Evolutionary conservation across 1,139 yeast species (phyloP), one percentile per base, ranked within the genome.

Genomic region (Kluyveromyces marxianus): DNA sequence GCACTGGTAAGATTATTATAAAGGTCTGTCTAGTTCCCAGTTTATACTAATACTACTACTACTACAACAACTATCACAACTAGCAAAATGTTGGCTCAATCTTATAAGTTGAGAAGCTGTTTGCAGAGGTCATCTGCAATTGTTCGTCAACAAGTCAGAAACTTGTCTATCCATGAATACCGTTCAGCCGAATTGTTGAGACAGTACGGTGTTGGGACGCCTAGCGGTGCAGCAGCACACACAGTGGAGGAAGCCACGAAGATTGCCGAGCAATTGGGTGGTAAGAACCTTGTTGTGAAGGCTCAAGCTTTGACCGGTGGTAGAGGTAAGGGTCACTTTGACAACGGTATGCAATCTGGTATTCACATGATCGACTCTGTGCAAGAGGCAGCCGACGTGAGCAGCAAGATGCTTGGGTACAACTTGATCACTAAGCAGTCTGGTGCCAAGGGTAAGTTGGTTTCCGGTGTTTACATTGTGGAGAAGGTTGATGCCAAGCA

Each of bases 251-350:
- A 85, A 54, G 97, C 98, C 43, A 87, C 68, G 65, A 76, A 81
- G 49, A 81, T 83, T 48, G 97, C 97, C 56, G 73, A 77, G 67
- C 74, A 58, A 62, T 70, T 62, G 69, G 78, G 81, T 57, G 75
- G 86, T 55, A 80, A 81, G 60, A 95, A 88, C 59, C 75, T 92
- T 72, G 97, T 92, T 55, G 79, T 92, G 69, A 92, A 92, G 76
- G 98, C 98, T 50, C 99, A 92, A 74, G 97, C 96, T 45, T 78
- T 94, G 63, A 90, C 98, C 51, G 99, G 99, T 72, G 99, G 99
- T 66, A 84, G 99, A 72, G 99, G 99, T 73, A 92, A 92, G 71
- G 99, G 99, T 54, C 90, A 87, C 70, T 90, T 92, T 59, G 97
- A 89, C 72, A 82, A 82, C 60, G 98, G 98, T 43, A 80, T 88